These are phyloP conservation scores for Eimeria sp. DNA, from an alignment of 169 alveolate species.

Conservation along the genomic window DNA sequence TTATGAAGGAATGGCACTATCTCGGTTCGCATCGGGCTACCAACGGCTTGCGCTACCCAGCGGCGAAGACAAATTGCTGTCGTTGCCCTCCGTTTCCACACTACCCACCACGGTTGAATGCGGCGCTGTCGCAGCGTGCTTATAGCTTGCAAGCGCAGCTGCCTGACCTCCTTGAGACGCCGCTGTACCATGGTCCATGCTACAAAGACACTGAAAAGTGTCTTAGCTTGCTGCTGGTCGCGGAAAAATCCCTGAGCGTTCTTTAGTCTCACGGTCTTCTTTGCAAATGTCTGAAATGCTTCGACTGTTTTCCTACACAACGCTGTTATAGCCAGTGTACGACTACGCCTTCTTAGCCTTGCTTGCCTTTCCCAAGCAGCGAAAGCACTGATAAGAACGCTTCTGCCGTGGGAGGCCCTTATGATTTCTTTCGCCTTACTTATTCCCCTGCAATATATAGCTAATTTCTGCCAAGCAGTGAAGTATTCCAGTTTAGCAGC, in stretches of 20 bases:
- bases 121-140: neutral
- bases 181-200: slow-evolving; percentile 22
- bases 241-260: neutral
- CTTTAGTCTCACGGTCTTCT: neutral
- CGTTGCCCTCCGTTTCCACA: slow-evolving; percentile 62
- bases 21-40: neutral
- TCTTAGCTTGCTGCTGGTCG: neutral
- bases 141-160: neutral
- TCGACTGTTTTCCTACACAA: neutral
- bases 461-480: slow-evolving; percentile 5
- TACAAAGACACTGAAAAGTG: neutral
- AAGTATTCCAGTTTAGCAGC: neutral
- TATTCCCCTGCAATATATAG: neutral
- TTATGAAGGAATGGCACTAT: neutral
- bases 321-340: neutral
- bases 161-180: neutral
- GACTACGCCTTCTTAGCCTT: slow-evolving; percentile 11
- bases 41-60: slow-evolving; percentile 62
- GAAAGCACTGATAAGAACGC: neutral
- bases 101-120: slow-evolving; percentile 26
- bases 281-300: neutral
- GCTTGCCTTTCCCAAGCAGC: neutral
- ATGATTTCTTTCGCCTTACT: neutral
- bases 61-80: slow-evolving; percentile 46
- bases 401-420: neutral